Conservation (phyloP, 1,139 yeast genomes). For the Nakaseomyces delphensis region DNA sequence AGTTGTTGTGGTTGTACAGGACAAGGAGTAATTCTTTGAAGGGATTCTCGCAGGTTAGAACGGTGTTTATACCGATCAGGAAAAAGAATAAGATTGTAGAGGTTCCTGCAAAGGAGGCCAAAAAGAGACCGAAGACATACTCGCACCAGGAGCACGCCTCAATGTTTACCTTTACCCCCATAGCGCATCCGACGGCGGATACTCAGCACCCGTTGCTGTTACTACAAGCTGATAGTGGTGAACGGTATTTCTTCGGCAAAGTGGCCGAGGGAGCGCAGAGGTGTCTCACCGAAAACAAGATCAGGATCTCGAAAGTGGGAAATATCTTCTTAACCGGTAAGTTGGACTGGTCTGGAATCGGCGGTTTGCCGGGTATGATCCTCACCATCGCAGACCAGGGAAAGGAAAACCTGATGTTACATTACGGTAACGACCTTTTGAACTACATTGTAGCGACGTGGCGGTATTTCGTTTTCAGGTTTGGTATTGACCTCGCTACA, state of each 20-base stretch:
- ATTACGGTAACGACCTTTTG: conserved; percentile 39
- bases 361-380: conserved; percentile 86
- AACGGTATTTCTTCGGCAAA: conserved; percentile 66
- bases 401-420: conserved; percentile 39
- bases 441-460: conserved; percentile 63
- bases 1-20: not conserved
- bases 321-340: conserved; percentile 71
- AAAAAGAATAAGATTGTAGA: not conserved
- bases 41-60: not conserved
- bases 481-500: conserved; percentile 54
- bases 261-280: conserved; percentile 85
- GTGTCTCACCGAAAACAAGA: conserved; percentile 45
- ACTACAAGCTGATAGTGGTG: conserved; percentile 40
- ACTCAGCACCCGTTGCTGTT: conserved; percentile 51
- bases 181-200: conserved; percentile 54
- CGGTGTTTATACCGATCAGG: not conserved
- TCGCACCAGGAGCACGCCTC: not conserved
- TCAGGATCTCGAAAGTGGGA: conserved; percentile 47
- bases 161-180: conserved; percentile 32
- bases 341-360: conserved; percentile 61
- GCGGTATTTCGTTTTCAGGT: conserved; percentile 83
- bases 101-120: not conserved
- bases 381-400: conserved; percentile 82
- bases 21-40: not conserved
- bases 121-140: not conserved